These are phyloP conservation scores for Blastomyces silverae DNA, from an alignment of 2,329 filamentous ascomycete genomes.

Conservation along the genomic window DNA sequence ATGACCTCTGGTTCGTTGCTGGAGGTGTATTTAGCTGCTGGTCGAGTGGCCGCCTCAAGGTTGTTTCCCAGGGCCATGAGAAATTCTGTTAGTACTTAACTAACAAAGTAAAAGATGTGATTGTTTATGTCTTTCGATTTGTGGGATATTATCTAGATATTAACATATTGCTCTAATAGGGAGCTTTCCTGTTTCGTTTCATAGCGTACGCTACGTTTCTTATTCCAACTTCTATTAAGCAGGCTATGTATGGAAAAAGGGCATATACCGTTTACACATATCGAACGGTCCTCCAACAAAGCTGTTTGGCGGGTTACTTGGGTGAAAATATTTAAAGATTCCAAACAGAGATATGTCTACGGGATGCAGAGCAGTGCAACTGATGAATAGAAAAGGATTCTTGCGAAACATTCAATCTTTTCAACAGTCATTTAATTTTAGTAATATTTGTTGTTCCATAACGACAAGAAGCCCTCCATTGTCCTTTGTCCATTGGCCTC, in stretches of 20 bases:
- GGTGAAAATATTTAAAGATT: not conserved
- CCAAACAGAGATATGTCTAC: not conserved
- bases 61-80: not conserved
- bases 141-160: not conserved
- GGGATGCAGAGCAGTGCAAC: not conserved
- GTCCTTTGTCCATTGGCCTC: constrained; percentile 6
- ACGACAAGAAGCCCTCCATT: constrained; percentile 7
- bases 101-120: not conserved
- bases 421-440: not conserved
- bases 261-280: not conserved
- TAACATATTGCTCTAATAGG: not conserved
- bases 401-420: not conserved
- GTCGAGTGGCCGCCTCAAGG: not conserved
- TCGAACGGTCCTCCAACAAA: not conserved
- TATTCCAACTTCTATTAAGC: not conserved
- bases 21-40: not conserved
- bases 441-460: constrained; percentile 1
- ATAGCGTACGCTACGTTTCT: not conserved
- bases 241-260: not conserved
- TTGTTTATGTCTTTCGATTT: not conserved
- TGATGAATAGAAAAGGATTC: not conserved
- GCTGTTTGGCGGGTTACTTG: not conserved
- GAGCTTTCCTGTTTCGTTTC: not conserved
- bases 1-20: not conserved
- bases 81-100: too few relatives aligned